Base-by-base conservation (phyloP, 768 basidiomycete genomes). In the Macrolepiota dolichaula region DNA sequence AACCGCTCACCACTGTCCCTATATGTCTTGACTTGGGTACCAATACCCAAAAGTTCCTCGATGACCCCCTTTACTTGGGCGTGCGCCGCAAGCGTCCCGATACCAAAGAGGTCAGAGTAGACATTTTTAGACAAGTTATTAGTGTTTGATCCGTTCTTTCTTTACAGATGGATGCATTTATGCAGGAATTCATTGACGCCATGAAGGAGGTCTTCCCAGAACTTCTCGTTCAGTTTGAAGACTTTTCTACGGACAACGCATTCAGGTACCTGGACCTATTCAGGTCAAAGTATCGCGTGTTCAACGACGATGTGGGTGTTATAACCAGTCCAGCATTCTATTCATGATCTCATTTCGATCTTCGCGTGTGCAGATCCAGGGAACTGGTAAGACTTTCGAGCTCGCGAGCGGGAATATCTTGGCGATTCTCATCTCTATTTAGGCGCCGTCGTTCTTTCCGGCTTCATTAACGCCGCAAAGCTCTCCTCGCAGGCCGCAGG, bases 181-280 rank as follows among this genome's bases (percentile, higher is more conserved):
- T 92, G 84, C 82, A 87, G 57, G 85, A 87, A 64, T 90, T 92
- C 72, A 91, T 92, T 86, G 70, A 74, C 15, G 85, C 87, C 9
- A 85, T 88, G 78, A 71, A 74, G 46, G 79, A 83, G 29, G 81
- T 83, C 15, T 90, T 88, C 72, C 89, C 89, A 6, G 74, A 82
- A 4, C 73, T 87, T 52, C 74, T 90, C 64, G 81, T 91, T n/a
- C 89, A 91, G 61, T 90, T 87, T 63, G 87, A 87, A 64, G 85
- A 92, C 69, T 92, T 89, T 69, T 87, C 88, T 54, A 90, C 88
- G 1, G 86, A 91, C 68, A 88, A 88, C 55, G 91, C 90, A 2
- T 92, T 91, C 78, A 76, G 81, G 51, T 89, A 89, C 71, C 81
- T 92, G 36, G 84, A 85, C 40, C 76, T 80, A 64, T 89, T 85